These are phyloP conservation scores for Kondoa subrosea DNA, from an alignment of 768 basidiomycete genomes.

Conservation along the genomic window DNA sequence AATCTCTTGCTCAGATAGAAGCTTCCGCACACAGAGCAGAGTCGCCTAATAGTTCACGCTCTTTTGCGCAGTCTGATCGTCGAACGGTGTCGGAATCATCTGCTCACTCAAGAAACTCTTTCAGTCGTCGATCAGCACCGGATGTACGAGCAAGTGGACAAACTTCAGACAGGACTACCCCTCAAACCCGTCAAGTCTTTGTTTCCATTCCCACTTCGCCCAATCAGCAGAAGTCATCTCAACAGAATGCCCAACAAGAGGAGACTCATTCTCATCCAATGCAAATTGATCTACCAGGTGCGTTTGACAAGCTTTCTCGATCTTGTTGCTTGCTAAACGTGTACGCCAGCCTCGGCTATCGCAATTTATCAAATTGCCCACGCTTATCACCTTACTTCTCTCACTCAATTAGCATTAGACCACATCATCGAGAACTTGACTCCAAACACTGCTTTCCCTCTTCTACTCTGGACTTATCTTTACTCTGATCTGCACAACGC, in stretches of 20 bases:
- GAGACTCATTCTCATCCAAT: neutral
- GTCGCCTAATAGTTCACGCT: neutral
- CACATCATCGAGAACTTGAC: constrained; percentile 25
- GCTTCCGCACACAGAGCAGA: neutral
- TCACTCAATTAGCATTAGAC: constrained; percentile 26
- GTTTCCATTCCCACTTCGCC: too few relatives aligned
- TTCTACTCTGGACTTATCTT: constrained; percentile 19
- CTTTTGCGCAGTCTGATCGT: neutral
- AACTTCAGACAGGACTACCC: too few relatives aligned
- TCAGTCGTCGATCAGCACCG: too few relatives aligned
- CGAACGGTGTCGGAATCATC: too few relatives aligned
- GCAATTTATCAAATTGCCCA: constrained; percentile 29
- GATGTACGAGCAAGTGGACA: too few relatives aligned
- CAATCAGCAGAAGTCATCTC: too few relatives aligned
- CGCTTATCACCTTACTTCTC: constrained; percentile 25
- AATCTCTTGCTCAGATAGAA: neutral
- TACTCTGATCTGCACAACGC: neutral
- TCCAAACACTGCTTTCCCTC: constrained; percentile 26
- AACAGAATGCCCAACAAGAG: too few relatives aligned
- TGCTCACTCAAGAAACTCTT: too few relatives aligned
- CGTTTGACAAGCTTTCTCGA: neutral
- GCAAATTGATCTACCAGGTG: neutral
- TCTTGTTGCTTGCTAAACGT: neutral
- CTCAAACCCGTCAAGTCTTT: too few relatives aligned
- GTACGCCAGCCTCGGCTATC: constrained; percentile 26